These are phyloP conservation scores for Endocalyx cinctus DNA, from an alignment of 2,329 filamentous ascomycete species.

Conservation along the genomic window DNA sequence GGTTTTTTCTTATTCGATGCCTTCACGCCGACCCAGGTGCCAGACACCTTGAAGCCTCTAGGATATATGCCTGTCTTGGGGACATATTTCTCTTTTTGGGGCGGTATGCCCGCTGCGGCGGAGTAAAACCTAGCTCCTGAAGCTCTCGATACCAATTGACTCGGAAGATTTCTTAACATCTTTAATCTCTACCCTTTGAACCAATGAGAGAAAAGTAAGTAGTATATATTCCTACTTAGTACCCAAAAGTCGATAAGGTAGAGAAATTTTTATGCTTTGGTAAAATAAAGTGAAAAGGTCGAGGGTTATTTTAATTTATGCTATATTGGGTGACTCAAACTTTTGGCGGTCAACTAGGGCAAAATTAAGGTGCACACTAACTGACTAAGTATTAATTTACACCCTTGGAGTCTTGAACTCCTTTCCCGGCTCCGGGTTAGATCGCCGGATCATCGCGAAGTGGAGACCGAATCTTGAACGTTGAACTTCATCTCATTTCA, in stretches of 20 bases:
- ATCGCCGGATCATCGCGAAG: no score
- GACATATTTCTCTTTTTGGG: conserved; percentile 84
- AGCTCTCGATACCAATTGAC: conserved; percentile 7
- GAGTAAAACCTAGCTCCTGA: conserved; percentile 41
- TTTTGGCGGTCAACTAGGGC: not conserved
- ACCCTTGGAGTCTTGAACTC: no score
- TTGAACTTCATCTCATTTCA: no score
- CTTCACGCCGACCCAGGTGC: conserved; percentile 90
- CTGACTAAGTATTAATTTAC: no score
- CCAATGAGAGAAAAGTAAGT: not conserved
- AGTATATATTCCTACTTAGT: not conserved
- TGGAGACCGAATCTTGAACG: no score
- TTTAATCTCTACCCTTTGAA: conserved; percentile 4
- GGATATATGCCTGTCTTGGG: conserved; percentile 83
- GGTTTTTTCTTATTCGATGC: conserved; percentile 85
- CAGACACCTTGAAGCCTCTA: conserved; percentile 81
- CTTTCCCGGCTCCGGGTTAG: no score
- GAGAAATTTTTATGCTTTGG: not conserved
- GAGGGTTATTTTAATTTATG: not conserved
- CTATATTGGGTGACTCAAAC: not conserved
- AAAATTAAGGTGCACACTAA: no score
- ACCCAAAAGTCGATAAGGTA: not conserved
- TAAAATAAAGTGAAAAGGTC: not conserved
- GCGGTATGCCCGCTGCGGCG: conserved; percentile 61
- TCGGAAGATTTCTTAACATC: not conserved